Base-by-base conservation (phyloP, 2,329 filamentous ascomycete genomes). In the Fusarium anthophilum region DNA sequence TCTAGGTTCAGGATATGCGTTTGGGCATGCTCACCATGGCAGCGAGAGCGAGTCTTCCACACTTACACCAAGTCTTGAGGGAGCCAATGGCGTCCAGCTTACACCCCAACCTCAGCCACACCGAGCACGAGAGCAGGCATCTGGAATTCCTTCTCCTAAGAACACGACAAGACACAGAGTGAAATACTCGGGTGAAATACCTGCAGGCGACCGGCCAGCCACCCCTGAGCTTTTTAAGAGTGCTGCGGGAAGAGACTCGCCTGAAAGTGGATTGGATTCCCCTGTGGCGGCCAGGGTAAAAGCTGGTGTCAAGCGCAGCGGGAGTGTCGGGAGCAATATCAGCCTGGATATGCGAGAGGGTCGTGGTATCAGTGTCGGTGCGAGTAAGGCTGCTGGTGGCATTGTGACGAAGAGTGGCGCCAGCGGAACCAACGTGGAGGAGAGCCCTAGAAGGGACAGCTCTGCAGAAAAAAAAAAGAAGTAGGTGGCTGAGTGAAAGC, bases 361-460 rank as follows among this genome's bases (percentile, higher is more conserved):
- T 8, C 80, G 81, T 41, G 84, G 84, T 6, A 86, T 86, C 63
- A 82, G 78, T 38, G 79, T 86, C 39, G 84, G 82, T 13, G 78
- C 80, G 11, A 80, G 83, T 32, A 83, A 79, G 65, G 81, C 81
- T 4, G 78, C 78, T 15, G 79, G 78, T 5, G 80, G 82, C 9
- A 78, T 84, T 2, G 80, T 84, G 47, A 84, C 83, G 35, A 77
- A 61, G 63, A 50, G 77, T 69, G 72, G 77, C 65, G 63, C 73
- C 50, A 43, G 77, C 63, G 44, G 68, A 45, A 77, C 55, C 8
- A 59, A 66, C 15, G 73, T 63, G n/a, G 74, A 78, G 15, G 69
- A 64, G 38, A 47, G 53, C 22, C 47, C 60, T n/a, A 65, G 54
- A n/a, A 70, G 57, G 39, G 55, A 64, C 13, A 72, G 48, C 32